Evolutionary conservation across 139 green algal species (phyloP).

Genomic region (Tetraselmis striata): DNA sequence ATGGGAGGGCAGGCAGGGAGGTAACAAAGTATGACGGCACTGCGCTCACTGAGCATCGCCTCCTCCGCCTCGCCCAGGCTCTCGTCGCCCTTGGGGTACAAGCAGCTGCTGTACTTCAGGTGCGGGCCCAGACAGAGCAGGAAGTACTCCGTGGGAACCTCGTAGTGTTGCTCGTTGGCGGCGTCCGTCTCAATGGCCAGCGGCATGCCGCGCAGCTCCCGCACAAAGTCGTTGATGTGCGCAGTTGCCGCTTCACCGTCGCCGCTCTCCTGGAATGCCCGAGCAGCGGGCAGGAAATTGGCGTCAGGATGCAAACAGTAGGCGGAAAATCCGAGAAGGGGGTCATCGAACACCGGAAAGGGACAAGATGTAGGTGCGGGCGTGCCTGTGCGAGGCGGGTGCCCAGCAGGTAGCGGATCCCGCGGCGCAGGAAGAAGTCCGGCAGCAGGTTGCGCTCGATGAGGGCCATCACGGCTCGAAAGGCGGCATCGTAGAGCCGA

Average conservation of each 20-base stretch:
- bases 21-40: no score
- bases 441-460: constrained; percentile 62
- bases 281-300: neutral
- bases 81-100: constrained; percentile 53
- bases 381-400: constrained; percentile 33
- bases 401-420: constrained; percentile 62
- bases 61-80: constrained; percentile 79
- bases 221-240: constrained; percentile 43
- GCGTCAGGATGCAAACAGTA: no score
- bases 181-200: constrained; percentile 75
- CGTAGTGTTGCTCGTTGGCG: constrained; percentile 92
- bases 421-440: constrained; percentile 55
- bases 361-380: no score
- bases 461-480: constrained; percentile 14
- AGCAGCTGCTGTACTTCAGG: constrained; percentile 90
- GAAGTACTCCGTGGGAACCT: constrained; percentile 94
- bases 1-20: no score
- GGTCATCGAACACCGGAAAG: no score
- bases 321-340: no score
- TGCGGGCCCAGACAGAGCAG: constrained; percentile 71
- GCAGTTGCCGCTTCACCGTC: neutral
- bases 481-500: neutral
- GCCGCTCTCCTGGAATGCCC: neutral
- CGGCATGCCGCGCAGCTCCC: constrained; percentile 69
- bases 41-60: constrained; percentile 67